Evolutionary conservation across 164 flowering plant species (phyloP).

Genomic region (Stephania cephalantha): DNA sequence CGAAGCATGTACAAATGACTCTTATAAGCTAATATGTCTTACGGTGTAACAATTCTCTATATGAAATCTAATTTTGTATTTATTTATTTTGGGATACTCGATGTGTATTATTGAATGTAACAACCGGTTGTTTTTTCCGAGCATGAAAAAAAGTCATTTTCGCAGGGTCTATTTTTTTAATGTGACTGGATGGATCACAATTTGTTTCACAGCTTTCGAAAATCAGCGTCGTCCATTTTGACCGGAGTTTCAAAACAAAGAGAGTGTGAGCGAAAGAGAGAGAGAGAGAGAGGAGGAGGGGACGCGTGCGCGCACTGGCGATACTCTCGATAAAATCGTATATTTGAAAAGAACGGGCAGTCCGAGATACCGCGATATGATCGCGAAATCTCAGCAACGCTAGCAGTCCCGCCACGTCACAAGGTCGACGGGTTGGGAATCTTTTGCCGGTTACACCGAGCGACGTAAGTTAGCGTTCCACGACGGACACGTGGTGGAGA

Average conservation of each 20-base stretch:
- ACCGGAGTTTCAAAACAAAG: neutral
- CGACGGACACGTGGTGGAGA: neutral
- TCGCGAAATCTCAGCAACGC: conserved; percentile 1
- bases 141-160: no score
- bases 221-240: conserved; percentile 2
- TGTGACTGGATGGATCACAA: neutral
- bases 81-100: no score
- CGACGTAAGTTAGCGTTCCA: no score
- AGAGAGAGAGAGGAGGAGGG: no score
- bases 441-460: no score
- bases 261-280: neutral
- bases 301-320: conserved; percentile 6
- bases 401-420: conserved; percentile 7
- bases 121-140: no score
- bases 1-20: no score
- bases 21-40: no score
- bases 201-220: neutral
- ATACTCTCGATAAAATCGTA: neutral
- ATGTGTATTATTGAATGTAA: no score
- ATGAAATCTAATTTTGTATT: no score
- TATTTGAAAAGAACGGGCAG: neutral
- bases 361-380: conserved; percentile 1
- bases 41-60: no score
- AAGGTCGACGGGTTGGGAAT: neutral
- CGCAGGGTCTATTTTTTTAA: neutral